Percentiles rank a stretch among this genome's conserved stretches.
Evolutionary conservation across 2,329 filamentous ascomycete species (phyloP).

Genomic region (Penicillium sp.): DNA sequence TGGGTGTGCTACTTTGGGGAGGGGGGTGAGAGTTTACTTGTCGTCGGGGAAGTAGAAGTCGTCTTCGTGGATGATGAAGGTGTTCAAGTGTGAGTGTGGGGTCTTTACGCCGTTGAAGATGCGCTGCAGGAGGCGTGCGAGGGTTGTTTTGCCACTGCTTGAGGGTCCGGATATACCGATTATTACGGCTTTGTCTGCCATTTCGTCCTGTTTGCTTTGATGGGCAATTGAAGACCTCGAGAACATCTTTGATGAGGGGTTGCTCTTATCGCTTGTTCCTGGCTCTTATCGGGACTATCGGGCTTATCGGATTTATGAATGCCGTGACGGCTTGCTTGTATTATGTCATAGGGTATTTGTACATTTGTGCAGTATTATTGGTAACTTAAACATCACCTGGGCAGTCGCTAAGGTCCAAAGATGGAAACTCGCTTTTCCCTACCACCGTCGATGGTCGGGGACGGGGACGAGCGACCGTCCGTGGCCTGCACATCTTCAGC

Average conservation of each 20-base stretch:
- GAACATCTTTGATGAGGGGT: background rate
- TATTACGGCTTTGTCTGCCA: constrained; percentile 52
- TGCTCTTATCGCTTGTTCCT: background rate
- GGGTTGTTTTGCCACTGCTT: constrained; percentile 91
- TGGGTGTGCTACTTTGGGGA: background rate
- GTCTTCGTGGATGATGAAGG: constrained; percentile 88
- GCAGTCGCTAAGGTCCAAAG: constrained; percentile 2
- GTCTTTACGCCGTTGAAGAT: constrained; percentile 62
- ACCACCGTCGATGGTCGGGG: background rate
- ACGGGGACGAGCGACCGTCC: background rate
- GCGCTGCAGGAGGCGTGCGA: constrained; percentile 79
- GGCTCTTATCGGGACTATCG: background rate
- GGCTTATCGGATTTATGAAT: too few species aligned
- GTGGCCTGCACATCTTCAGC: background rate
- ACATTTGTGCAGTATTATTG: too few species aligned
- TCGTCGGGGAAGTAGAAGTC: constrained; percentile 88
- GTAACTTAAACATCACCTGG: too few species aligned
- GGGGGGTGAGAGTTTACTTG: constrained; percentile 52
- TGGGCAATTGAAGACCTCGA: constrained; percentile 4
- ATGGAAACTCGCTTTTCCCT: background rate
- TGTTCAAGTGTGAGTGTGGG: constrained; percentile 16
- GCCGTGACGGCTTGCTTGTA: too few species aligned
- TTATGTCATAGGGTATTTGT: too few species aligned
- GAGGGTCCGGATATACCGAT: constrained; percentile 87
- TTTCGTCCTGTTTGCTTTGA: constrained; percentile 4